These are phyloP conservation scores for Ramularia endophylla DNA, from an alignment of 2,329 filamentous ascomycete species.

Conservation along the genomic window DNA sequence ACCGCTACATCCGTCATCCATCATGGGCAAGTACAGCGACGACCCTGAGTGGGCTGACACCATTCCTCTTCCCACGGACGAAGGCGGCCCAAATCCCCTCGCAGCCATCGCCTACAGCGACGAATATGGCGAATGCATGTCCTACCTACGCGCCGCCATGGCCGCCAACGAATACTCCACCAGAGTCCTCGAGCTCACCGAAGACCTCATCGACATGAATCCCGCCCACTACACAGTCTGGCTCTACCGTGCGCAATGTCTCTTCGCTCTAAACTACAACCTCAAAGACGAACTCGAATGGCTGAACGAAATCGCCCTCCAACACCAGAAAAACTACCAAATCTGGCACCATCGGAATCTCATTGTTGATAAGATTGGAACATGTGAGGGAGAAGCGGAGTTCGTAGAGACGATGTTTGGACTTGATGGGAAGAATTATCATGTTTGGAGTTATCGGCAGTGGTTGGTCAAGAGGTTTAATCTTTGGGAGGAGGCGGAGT, in stretches of 20 bases:
- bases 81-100: conserved; percentile 68
- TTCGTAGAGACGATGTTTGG: conserved; percentile 78
- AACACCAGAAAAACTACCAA: conserved; percentile 96
- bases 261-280: conserved; percentile 61
- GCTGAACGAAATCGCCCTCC: conserved; percentile 76
- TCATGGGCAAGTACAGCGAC: conserved; percentile 49
- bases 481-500: conserved; percentile 52
- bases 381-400: conserved; percentile 49
- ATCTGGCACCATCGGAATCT: conserved; percentile 72
- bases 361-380: conserved; percentile 44
- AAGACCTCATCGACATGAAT: conserved; percentile 87
- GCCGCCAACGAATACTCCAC: conserved; percentile 75
- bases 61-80: conserved; percentile 72
- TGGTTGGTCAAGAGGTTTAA: conserved; percentile 62
- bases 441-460: conserved; percentile 95
- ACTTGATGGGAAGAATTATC: conserved; percentile 93
- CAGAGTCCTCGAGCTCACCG: conserved; percentile 73
- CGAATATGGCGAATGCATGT: conserved; percentile 86
- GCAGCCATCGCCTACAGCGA: conserved; percentile 89
- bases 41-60: conserved; percentile 81
- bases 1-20: neutral
- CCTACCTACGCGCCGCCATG: conserved; percentile 93
- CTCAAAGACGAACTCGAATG: conserved; percentile 71
- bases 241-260: conserved; percentile 82
- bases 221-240: conserved; percentile 98